Evolutionary conservation across 2,329 filamentous ascomycete genomes (phyloP).

Genomic region (Beauveria asiatica): DNA sequence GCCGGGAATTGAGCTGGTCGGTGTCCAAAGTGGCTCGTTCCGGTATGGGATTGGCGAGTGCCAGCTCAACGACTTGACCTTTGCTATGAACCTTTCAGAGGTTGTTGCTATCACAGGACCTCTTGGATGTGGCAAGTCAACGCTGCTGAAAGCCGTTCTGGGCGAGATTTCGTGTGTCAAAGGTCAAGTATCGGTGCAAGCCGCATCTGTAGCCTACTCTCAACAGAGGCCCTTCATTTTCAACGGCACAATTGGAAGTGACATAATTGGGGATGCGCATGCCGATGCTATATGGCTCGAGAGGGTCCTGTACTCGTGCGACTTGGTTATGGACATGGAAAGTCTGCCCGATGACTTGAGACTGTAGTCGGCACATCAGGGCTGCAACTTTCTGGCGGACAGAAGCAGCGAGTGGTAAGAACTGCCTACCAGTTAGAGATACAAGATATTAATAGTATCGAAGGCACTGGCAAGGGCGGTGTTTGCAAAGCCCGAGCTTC

Average conservation of each 20-base stretch:
- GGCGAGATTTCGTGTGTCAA: not conserved
- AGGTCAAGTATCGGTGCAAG: not conserved
- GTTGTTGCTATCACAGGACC: not conserved
- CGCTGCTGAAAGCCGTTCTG: not conserved
- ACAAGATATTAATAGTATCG: not conserved
- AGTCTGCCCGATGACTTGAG: not conserved
- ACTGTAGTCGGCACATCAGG: conserved; percentile 2
- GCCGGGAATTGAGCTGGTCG: not conserved
- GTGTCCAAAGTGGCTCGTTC: not conserved
- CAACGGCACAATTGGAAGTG: not conserved
- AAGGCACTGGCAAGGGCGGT: conserved; percentile 13
- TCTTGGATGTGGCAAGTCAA: not conserved
- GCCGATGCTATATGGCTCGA: not conserved
- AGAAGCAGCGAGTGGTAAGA: conserved; percentile 5
- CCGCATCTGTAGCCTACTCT: conserved; percentile 1
- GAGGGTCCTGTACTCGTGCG: not conserved
- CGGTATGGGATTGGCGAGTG: not conserved
- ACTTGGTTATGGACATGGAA: not conserved
- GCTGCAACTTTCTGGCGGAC: conserved; percentile 4
- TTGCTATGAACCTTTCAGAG: not conserved
- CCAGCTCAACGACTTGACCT: conserved; percentile 2
- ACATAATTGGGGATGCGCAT: not conserved
- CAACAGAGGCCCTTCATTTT: conserved; percentile 4
- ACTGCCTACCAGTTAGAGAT: not conserved
- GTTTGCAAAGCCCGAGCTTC: not conserved